A percentile compares a stretch with the other conserved stretches of the same genome.
These are phyloP conservation scores for Yamadazyma atmosphaerica DNA, from an alignment of 1,139 yeast species.

Conservation along the genomic window DNA sequence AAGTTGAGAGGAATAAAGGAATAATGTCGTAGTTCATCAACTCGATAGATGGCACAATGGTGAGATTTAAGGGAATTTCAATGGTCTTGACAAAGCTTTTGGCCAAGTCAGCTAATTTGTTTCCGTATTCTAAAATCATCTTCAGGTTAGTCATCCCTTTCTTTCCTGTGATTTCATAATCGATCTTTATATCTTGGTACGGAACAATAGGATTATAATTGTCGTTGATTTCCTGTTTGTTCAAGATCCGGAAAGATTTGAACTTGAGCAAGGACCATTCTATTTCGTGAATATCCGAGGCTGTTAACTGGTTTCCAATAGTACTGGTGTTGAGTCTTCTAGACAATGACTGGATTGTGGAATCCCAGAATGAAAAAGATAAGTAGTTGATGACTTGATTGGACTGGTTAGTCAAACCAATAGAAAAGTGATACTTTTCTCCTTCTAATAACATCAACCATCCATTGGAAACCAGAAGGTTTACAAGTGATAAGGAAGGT, in stretches of 20 bases:
- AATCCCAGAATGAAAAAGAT: constrained; percentile 68
- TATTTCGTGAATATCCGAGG: constrained; percentile 69
- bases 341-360: constrained; percentile 66
- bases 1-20: constrained; percentile 40
- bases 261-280: constrained; percentile 66
- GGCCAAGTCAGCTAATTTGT: constrained; percentile 26
- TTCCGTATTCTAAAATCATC: constrained; percentile 68
- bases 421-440: constrained; percentile 53
- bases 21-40: constrained; percentile 72
- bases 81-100: constrained; percentile 53
- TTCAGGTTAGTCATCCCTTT: constrained; percentile 70
- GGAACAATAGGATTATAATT: constrained; percentile 36
- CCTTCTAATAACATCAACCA: constrained; percentile 85
- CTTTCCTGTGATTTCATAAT: constrained; percentile 68
- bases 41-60: constrained; percentile 72
- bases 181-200: constrained; percentile 37
- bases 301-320: constrained; percentile 40
- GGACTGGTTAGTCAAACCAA: constrained; percentile 60
- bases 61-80: constrained; percentile 62
- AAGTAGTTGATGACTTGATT: constrained; percentile 54
- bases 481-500: constrained; percentile 58
- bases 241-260: constrained; percentile 53
- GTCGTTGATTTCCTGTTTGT: constrained; percentile 36
- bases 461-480: constrained; percentile 58
- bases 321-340: constrained; percentile 26